phyloP scores from a whole-genome alignment of 352 stramenopile species.

The Phytophthora colocasiae region DNA sequence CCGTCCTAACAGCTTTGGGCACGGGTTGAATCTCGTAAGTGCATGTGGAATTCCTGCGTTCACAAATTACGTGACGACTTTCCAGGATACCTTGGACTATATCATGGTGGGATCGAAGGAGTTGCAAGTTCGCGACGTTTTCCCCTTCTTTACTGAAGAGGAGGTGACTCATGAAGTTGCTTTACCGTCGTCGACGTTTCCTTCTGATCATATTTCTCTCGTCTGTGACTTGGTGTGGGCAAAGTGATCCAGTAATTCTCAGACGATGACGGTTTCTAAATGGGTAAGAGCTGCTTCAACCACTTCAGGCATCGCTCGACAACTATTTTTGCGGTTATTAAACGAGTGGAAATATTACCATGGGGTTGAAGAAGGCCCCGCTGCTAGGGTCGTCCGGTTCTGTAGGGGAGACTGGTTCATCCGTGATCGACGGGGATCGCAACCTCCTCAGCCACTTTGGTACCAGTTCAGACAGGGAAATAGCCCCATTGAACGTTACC shows the following conservation, averaged over 20 bases:
- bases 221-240: slow-evolving; percentile 70
- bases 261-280: slow-evolving; percentile 10
- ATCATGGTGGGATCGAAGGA: slow-evolving; percentile 54
- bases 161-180: slow-evolving; percentile 70
- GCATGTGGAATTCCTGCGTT: slow-evolving; percentile 72
- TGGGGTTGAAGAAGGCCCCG: slow-evolving; percentile 38
- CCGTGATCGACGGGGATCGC: slow-evolving; percentile 33
- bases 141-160: slow-evolving; percentile 69
- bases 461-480: not conserved
- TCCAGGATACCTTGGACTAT: slow-evolving; percentile 78
- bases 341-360: slow-evolving; percentile 5
- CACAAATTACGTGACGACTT: slow-evolving; percentile 72
- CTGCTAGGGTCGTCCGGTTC: slow-evolving; percentile 23
- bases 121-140: slow-evolving; percentile 54
- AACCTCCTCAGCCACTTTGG: slow-evolving; percentile 34
- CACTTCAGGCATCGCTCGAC: not conserved
- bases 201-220: slow-evolving; percentile 84
- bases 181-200: slow-evolving; percentile 74
- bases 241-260: not conserved
- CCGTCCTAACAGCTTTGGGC: slow-evolving; percentile 37
- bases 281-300: slow-evolving; percentile 4
- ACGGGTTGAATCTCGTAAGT: slow-evolving; percentile 58
- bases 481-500: not conserved
- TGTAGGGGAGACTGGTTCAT: slow-evolving; percentile 14
- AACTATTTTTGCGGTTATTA: slow-evolving; percentile 32